These are phyloP conservation scores for Gymnopus androsaceus DNA, from an alignment of 1,284 basidiomycete species.

Conservation along the genomic window DNA sequence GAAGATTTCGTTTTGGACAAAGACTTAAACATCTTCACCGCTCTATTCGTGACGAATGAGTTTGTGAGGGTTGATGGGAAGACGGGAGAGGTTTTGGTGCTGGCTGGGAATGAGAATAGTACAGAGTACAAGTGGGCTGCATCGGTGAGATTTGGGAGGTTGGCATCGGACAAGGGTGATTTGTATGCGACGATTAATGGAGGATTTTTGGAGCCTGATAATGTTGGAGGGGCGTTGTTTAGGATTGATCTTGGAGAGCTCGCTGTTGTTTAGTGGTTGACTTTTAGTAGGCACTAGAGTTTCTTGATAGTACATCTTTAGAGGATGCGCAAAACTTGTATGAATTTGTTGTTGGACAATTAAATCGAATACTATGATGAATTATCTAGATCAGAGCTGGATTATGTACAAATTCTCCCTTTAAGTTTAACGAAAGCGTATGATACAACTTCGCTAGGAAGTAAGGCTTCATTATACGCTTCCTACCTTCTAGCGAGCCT, in stretches of 20 bases:
- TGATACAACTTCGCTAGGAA: too few species aligned
- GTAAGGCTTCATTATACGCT: too few species aligned
- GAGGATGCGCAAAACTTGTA: too few species aligned
- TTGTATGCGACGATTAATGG: not conserved
- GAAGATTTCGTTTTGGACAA: slow-evolving; percentile 5
- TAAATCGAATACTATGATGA: too few species aligned
- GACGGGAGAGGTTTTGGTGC: not conserved
- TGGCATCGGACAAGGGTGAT: not conserved
- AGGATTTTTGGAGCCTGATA: not conserved
- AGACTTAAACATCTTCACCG: slow-evolving; percentile 6
- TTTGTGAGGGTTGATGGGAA: not conserved
- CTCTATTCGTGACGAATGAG: not conserved
- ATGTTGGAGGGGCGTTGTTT: slow-evolving; percentile 2
- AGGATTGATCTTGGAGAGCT: not conserved
- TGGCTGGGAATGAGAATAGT: not conserved
- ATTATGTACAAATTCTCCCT: too few species aligned
- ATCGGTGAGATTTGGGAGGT: not conserved
- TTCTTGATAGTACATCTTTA: too few species aligned
- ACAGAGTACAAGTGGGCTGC: not conserved
- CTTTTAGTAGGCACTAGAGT: too few species aligned
- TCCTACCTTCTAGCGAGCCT: too few species aligned
- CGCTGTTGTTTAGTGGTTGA: not conserved
- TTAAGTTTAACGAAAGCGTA: too few species aligned
- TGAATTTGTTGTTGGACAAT: too few species aligned
- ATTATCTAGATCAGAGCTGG: too few species aligned